Evolutionary conservation across 1,284 basidiomycete species (phyloP), one percentile per base, ranked within the genome.

Genomic region (Exobasidium rhododendri): DNA sequence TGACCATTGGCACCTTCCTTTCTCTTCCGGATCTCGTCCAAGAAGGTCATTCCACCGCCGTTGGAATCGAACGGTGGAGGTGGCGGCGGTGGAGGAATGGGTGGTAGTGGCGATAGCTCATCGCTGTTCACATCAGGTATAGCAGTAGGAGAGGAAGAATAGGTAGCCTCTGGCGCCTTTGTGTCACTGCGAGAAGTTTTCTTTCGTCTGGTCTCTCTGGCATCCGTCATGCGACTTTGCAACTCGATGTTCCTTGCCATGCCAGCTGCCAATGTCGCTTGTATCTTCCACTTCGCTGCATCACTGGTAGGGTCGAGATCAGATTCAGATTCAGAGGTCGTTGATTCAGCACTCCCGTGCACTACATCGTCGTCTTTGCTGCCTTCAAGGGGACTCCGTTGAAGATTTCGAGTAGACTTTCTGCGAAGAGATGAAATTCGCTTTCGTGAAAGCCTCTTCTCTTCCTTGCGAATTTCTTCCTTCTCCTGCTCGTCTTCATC

Each of bases 61-160:
- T 43, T 28, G 45, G 47, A 28, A 28, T 20, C 22, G 4, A 59
- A 32, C 14, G 65, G 65, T 20, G 63, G 63, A 10, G 65, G 59
- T 7, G 63, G 65, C 13, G 62, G 55, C 17, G 69, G 66, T 4
- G 68, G 69, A 17, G 66, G 66, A 60, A 63, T 28, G 35, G 67
- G 51, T 4, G 73, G 66, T 13, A 77, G 79, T 58, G 46, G 81
- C 66, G 78, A 74, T 28, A 81, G 76, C 2, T 81, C 70, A 20
- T 80, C 71, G 13, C n/a, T 22, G 26, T 55, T 17, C 17, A 40
- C 35, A 40, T 40, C 17, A n/a, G n/a, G n/a, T n/a, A n/a, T n/a
- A n/a, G n/a, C n/a, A n/a, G n/a, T n/a, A 20, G 78, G 75, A 26
- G 81, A 76, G 7, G 20, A 65, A 11, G 61, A 61, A 14, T 66